These are phyloP conservation scores for Xylaria polymorpha DNA, from an alignment of 2,329 filamentous ascomycete species.

Conservation along the genomic window DNA sequence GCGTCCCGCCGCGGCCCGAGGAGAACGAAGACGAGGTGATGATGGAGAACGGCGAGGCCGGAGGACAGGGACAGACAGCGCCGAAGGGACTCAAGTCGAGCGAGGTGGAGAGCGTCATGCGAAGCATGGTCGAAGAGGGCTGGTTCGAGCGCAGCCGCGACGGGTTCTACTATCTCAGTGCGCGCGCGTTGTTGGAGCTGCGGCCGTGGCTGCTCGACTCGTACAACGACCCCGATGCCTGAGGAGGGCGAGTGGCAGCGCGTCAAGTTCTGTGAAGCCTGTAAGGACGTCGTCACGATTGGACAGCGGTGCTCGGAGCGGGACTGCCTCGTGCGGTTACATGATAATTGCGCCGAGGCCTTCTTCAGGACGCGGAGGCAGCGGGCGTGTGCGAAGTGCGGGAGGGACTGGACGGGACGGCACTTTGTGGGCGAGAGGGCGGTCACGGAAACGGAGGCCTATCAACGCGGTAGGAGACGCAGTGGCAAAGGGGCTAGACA, in stretches of 20 bases:
- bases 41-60: slow-evolving; percentile 42
- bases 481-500: slow-evolving; percentile 50
- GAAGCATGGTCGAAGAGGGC: slow-evolving; percentile 77
- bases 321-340: slow-evolving; percentile 76
- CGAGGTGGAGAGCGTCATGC: slow-evolving; percentile 80
- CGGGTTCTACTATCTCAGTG: slow-evolving; percentile 80
- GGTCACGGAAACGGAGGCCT: slow-evolving; percentile 65
- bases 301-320: slow-evolving; percentile 79
- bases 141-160: slow-evolving; percentile 83
- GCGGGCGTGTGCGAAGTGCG: slow-evolving; percentile 73
- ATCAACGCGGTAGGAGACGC: slow-evolving; percentile 57
- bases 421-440: slow-evolving; percentile 68
- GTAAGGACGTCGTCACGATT: slow-evolving; percentile 87
- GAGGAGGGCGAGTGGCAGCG: slow-evolving; percentile 73
- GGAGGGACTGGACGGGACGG: slow-evolving; percentile 61
- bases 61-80: slow-evolving; percentile 50
- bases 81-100: slow-evolving; percentile 74
- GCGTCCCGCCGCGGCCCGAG: slow-evolving; percentile 59
- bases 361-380: slow-evolving; percentile 76
- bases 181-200: slow-evolving; percentile 86
- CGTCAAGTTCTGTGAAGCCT: slow-evolving; percentile 89
- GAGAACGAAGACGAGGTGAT: slow-evolving; percentile 49
- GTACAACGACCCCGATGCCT: slow-evolving; percentile 81
- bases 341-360: slow-evolving; percentile 78
- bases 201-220: slow-evolving; percentile 85